Evolutionary conservation across 2,329 filamentous ascomycete species (phyloP).

Genomic region (Aspergillus amoenus): DNA sequence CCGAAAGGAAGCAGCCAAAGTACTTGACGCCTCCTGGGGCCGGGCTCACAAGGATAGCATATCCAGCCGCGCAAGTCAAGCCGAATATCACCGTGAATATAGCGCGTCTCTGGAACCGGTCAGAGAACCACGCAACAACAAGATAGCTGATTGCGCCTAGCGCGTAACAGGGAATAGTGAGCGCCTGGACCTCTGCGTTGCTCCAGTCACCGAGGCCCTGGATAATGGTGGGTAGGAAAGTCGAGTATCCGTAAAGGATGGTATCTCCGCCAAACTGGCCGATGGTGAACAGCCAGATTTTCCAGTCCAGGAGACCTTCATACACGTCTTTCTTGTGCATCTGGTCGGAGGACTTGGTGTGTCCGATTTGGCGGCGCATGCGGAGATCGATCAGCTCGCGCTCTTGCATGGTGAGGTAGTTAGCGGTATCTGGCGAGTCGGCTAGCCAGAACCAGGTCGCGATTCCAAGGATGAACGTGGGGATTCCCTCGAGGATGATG

Average conservation of each 20-base stretch:
- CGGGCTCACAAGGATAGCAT: slow-evolving; percentile 2
- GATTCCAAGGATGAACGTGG: slow-evolving; percentile 9
- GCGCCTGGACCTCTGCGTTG: slow-evolving; percentile 4
- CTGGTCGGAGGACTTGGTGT: slow-evolving; percentile 11
- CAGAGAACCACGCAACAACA: slow-evolving; percentile 7
- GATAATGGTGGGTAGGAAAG: slow-evolving; percentile 11
- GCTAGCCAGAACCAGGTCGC: slow-evolving; percentile 10
- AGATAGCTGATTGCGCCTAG: slow-evolving; percentile 11
- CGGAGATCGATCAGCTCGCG: slow-evolving; percentile 9
- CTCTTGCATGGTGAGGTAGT: slow-evolving; percentile 9
- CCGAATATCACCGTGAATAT: slow-evolving; percentile 3
- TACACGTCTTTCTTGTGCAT: slow-evolving; percentile 13
- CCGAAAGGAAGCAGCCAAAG: slow-evolving; percentile 12
- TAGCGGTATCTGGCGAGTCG: slow-evolving; percentile 4
- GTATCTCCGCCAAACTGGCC: slow-evolving; percentile 10
- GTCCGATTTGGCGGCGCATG: slow-evolving; percentile 12
- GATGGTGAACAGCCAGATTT: slow-evolving; percentile 11
- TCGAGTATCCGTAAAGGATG: slow-evolving; percentile 9
- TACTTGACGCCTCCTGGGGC: slow-evolving; percentile 9
- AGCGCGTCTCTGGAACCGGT: slow-evolving; percentile 6
- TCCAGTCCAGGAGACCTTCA: slow-evolving; percentile 6
- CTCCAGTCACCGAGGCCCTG: slow-evolving; percentile 8
- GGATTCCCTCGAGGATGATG: slow-evolving; percentile 13
- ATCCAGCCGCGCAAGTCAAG: slow-evolving; percentile 1
- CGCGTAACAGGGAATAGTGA: slow-evolving; percentile 11